These are phyloP conservation scores for Phalaenopsis aphrodite DNA, from an alignment of 106 monocot species.

Conservation along the genomic window DNA sequence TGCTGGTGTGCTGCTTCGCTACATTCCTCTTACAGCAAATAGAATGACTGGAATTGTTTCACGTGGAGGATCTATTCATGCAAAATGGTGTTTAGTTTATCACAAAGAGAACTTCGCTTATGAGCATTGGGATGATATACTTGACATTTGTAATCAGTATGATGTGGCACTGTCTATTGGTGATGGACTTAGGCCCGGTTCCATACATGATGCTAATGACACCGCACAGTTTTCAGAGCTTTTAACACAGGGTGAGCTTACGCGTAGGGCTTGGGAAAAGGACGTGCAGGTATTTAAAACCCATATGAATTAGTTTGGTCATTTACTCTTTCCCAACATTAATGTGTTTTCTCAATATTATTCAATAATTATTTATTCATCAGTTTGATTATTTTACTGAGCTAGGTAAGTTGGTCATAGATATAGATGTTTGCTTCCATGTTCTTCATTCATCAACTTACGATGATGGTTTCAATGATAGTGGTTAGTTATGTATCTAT, in stretches of 20 bases:
- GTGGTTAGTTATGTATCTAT: too few species aligned
- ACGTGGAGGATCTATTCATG: slow-evolving; percentile 77
- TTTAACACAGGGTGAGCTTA: slow-evolving; percentile 69
- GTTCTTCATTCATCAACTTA: too few species aligned
- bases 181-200: slow-evolving; percentile 74
- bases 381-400: background rate
- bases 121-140: slow-evolving; percentile 85
- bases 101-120: slow-evolving; percentile 85
- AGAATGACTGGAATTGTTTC: slow-evolving; percentile 84
- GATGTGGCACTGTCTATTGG: slow-evolving; percentile 74
- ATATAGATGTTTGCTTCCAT: too few species aligned
- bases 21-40: slow-evolving; percentile 75
- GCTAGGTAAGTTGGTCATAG: background rate
- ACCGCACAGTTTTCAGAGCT: slow-evolving; percentile 78
- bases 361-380: background rate
- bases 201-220: slow-evolving; percentile 83
- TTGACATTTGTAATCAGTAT: slow-evolving; percentile 83
- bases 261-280: slow-evolving; percentile 70
- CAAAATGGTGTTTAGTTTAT: slow-evolving; percentile 73
- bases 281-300: slow-evolving; percentile 57
- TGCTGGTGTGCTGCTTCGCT: slow-evolving; percentile 70
- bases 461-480: too few species aligned
- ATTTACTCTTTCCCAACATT: background rate
- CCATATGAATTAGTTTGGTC: background rate
- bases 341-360: background rate